phyloP scores from a whole-genome alignment of 83 land plant species.

The Picea engelmannii region DNA sequence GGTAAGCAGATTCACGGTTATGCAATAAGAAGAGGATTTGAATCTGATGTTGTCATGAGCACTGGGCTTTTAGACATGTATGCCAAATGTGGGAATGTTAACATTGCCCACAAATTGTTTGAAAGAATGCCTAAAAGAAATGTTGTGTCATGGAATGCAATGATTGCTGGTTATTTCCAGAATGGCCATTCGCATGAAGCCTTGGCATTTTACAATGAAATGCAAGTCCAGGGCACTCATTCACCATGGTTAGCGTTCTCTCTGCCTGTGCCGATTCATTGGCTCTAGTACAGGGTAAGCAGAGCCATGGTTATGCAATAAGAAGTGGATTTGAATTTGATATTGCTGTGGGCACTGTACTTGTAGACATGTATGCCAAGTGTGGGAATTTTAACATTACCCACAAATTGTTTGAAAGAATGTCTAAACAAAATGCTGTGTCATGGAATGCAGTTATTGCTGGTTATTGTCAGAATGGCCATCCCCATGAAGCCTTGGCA shows the following conservation, averaged over 20 bases:
- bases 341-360: too few species aligned
- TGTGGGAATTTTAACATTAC: not conserved
- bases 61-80: not conserved
- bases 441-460: slow-evolving; percentile 48
- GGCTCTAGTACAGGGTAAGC: slow-evolving; percentile 2
- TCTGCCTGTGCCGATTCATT: not conserved
- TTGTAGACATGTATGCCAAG: slow-evolving; percentile 14
- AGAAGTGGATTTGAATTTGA: too few species aligned
- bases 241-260: not conserved
- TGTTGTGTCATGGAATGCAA: too few species aligned
- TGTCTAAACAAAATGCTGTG: not conserved
- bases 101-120: not conserved
- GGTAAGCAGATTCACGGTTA: not conserved
- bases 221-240: not conserved
- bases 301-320: not conserved
- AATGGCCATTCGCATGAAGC: too few species aligned
- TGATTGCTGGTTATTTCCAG: too few species aligned
- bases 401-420: not conserved
- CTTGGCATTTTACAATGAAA: too few species aligned
- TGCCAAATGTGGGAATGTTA: too few species aligned
- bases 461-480: slow-evolving; percentile 31
- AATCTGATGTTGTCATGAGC: not conserved
- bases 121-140: not conserved
- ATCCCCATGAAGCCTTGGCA: slow-evolving; percentile 1
- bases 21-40: not conserved